Percentiles rank a stretch among this genome's conserved stretches.
phyloP scores from a whole-genome alignment of 2,329 filamentous ascomycete species.

The Nemania serpens region DNA sequence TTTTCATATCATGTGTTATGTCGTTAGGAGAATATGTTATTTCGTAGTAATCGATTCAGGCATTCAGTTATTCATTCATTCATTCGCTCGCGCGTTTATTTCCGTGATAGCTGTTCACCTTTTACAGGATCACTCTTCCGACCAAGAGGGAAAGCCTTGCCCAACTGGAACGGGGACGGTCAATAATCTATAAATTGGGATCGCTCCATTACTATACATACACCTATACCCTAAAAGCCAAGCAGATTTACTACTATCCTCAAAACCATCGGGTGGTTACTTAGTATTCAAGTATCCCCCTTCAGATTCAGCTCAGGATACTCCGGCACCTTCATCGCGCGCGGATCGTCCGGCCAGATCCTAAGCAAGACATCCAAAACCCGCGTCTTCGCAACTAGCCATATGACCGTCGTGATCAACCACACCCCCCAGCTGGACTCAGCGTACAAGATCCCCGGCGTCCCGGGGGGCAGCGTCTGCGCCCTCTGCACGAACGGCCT shows the following conservation, averaged over 20 bases:
- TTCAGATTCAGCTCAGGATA: constrained; percentile 36
- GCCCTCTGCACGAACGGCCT: constrained; percentile 50
- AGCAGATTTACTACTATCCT: too few relatives aligned
- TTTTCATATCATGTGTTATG: too few relatives aligned
- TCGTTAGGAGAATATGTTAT: not conserved
- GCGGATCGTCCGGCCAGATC: constrained; percentile 32
- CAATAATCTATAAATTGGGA: too few relatives aligned
- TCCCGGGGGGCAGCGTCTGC: constrained; percentile 41
- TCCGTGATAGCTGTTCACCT: too few relatives aligned
- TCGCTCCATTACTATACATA: too few relatives aligned
- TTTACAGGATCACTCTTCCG: too few relatives aligned
- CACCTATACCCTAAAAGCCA: too few relatives aligned
- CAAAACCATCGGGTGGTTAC: too few relatives aligned
- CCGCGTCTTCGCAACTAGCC: constrained; percentile 33
- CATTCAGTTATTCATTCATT: too few relatives aligned
- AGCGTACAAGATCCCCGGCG: constrained; percentile 30
- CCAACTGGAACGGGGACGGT: too few relatives aligned
- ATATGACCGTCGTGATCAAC: constrained; percentile 28
- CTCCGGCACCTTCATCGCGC: constrained; percentile 33
- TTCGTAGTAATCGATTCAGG: not conserved
- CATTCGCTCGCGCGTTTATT: not conserved
- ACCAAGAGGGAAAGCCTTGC: too few relatives aligned
- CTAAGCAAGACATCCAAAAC: constrained; percentile 30
- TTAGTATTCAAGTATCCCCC: not conserved
- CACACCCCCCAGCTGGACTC: constrained; percentile 32